phyloP scores from a whole-genome alignment of 139 green algal species.

The Micractinium sp. region DNA sequence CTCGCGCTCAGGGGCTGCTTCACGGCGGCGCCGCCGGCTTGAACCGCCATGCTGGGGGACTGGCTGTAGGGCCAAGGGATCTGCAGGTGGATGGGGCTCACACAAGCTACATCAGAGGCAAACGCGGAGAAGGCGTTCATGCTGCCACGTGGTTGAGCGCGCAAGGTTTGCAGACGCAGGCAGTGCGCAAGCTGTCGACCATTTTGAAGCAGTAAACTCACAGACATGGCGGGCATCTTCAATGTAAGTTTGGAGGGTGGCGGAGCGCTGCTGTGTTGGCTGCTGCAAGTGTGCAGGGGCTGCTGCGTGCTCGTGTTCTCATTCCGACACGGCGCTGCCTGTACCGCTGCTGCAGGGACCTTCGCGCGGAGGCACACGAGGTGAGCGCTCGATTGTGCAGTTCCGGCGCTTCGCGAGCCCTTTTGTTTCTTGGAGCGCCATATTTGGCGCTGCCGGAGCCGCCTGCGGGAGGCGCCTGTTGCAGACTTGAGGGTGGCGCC shows the following conservation, averaged over 20 bases:
- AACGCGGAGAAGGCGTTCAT: no score
- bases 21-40: no score
- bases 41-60: no score
- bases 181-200: background rate
- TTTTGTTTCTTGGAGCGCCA: background rate
- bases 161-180: background rate
- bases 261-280: background rate
- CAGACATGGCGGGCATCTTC: slow-evolving; percentile 33
- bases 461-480: background rate
- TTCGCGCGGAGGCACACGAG: slow-evolving; percentile 59
- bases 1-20: no score
- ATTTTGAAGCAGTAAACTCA: no score
- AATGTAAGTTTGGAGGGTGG: background rate
- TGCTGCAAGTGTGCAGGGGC: background rate
- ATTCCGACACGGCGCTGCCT: background rate
- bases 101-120: no score
- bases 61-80: no score
- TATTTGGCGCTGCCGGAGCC: background rate
- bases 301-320: background rate
- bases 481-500: background rate
- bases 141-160: no score
- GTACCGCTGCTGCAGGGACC: slow-evolving; percentile 51
- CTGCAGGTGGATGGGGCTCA: no score
- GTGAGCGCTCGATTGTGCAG: slow-evolving; percentile 17
- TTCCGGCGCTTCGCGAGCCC: background rate